phyloP scores from a whole-genome alignment of 768 basidiomycete species.

The Chalciporus chontae region DNA sequence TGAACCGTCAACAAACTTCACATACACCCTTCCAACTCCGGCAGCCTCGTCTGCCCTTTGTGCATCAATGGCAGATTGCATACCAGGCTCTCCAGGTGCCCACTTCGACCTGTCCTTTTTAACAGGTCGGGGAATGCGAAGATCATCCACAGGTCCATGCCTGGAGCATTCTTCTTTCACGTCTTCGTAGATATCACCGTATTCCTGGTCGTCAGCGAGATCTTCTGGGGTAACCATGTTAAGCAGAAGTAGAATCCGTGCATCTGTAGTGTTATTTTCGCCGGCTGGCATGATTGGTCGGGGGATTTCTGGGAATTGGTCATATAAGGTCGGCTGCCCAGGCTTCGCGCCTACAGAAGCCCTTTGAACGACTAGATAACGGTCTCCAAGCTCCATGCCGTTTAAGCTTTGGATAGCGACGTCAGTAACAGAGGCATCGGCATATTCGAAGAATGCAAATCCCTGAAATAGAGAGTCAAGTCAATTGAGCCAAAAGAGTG shows the following conservation, averaged over 20 bases:
- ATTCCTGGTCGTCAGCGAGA: conserved; percentile 85
- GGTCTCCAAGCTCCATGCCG: conserved; percentile 97
- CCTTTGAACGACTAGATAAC: conserved; percentile 92
- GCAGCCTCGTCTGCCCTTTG: conserved; percentile 79
- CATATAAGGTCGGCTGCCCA: conserved; percentile 62
- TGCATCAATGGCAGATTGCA: conserved; percentile 61
- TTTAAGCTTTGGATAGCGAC: conserved; percentile 94
- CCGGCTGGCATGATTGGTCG: conserved; percentile 86
- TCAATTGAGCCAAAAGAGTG: not conserved
- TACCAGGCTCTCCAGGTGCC: conserved; percentile 58
- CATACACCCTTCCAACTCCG: conserved; percentile 95
- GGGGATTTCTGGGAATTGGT: conserved; percentile 79
- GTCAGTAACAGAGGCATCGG: conserved; percentile 84
- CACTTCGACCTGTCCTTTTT: conserved; percentile 84
- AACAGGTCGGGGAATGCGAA: conserved; percentile 84
- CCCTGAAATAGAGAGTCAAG: conserved; percentile 50
- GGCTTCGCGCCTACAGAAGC: conserved; percentile 92
- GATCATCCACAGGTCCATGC: conserved; percentile 78
- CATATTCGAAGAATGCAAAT: conserved; percentile 99
- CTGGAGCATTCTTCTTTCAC: conserved; percentile 85
- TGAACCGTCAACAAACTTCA: conserved; percentile 68
- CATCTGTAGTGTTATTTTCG: conserved; percentile 53
- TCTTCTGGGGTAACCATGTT: conserved; percentile 99
- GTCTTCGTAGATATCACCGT: conserved; percentile 91
- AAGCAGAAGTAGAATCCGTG: conserved; percentile 91